Base-by-base conservation (phyloP, 345 rosid species). In the Citrus australasica region DNA sequence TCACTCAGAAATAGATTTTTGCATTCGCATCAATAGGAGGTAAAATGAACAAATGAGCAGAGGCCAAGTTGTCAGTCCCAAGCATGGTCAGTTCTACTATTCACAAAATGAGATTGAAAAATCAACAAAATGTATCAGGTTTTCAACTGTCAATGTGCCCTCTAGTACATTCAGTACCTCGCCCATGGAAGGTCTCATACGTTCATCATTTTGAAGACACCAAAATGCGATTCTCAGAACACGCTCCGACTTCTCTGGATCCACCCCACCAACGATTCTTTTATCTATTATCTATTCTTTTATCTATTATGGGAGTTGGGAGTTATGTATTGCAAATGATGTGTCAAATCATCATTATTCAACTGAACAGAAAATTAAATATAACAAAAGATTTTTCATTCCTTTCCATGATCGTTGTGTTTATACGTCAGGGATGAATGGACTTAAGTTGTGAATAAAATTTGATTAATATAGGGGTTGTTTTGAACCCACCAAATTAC, bases 131-230 rank as follows among this genome's bases (percentile, higher is more conserved):
- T 6, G 7, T 37, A 64, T 30, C 25, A 53, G 13, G 11, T 33
- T 9, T 37, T 19, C 48, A 28, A 91, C 97, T 0, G 86, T 74
- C 85, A 90, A 63, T 60, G 91, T 86, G 7, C 98, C 98, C 79
- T 92, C 97, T 75, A 94, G 73, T 64, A 92, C 94, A 83, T 89
- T 91, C 65, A 92, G 88, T 22, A 88, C 93, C 89, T 94, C 98
- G 2, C 82, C 89, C 92, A 91, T 91, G 2, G 92, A 86, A 37
- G 97, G 98, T 85, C 93, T 94, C 83, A 90, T 67, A 9, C 91
- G 85, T 62, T 84, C 87, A 71, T 94, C 91, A 1, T 13, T 76
- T 76, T 94, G 97, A 81, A 90, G 86, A 79, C 95, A 94, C 95
- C 98, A 94, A 69, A 92, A 92, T 59, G 88, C 81, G 42, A 87